A percentile compares a stretch with the other conserved stretches of the same genome.
These are phyloP conservation scores for Mucor ambiguus DNA, from an alignment of 371 early-diverging fungal species.

Conservation along the genomic window DNA sequence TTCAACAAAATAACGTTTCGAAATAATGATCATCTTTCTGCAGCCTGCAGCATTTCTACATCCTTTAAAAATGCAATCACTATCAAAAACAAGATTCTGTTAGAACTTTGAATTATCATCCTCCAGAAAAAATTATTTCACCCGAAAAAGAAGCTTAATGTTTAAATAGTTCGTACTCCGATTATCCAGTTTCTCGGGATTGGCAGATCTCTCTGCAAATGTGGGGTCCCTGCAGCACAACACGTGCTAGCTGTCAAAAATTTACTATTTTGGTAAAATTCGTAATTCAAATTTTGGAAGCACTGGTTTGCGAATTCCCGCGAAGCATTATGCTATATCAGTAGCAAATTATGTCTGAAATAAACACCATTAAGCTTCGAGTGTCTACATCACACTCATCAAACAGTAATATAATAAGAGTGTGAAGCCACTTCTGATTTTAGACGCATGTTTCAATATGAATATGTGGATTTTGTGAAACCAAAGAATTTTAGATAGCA, in stretches of 20 bases:
- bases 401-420: too few relatives aligned
- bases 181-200: not conserved
- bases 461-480: too few relatives aligned
- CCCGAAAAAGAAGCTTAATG: not conserved
- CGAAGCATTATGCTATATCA: not conserved
- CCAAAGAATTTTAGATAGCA: too few relatives aligned
- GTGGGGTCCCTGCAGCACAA: not conserved
- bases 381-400: too few relatives aligned
- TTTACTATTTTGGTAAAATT: not conserved
- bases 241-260: not conserved
- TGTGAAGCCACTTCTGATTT: too few relatives aligned
- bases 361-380: not conserved
- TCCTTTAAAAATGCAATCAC: too few relatives aligned
- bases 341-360: not conserved
- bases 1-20: too few relatives aligned
- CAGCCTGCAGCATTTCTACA: too few relatives aligned
- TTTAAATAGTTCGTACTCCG: not conserved
- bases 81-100: too few relatives aligned
- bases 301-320: not conserved
- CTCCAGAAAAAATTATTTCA: not conserved
- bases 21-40: too few relatives aligned
- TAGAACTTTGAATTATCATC: too few relatives aligned
- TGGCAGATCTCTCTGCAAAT: not conserved
- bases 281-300: not conserved
- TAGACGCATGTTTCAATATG: too few relatives aligned